Evolutionary conservation across 2,329 filamentous ascomycete genomes (phyloP), one percentile per base, ranked within the genome.

Genomic region (Cladosporium sp.): DNA sequence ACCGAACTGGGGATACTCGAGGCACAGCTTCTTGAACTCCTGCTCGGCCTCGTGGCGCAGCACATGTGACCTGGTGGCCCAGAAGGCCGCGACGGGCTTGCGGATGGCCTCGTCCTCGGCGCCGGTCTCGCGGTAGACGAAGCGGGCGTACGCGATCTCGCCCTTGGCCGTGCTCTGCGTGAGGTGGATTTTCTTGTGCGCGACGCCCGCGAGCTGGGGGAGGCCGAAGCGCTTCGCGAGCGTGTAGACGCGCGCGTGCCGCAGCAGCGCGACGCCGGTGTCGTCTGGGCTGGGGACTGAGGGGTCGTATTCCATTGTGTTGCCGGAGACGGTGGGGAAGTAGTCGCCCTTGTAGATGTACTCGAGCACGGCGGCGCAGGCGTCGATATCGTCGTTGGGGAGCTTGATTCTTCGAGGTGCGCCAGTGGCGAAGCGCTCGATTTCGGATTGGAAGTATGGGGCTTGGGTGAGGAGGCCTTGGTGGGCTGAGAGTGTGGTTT

Each of bases 111-210:
- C 74, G 70, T 95, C 89, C 56, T 86, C 82, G 45, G 77, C 71
- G 51, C 73, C 70, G 9, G 87, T 93, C 71, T 89, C 82, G 56
- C 82, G 82, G 75, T 95, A 95, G 32, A 95, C 87, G 73, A 90
- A 96, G 68, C 89, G 83, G 8, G 91, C 91, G 70, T 95, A 96
- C 22, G 85, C 83, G 65, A 96, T 91, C 76, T 96, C 91, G 69
- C 89, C 91, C 72, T 85, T 86, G 34, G 89, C 89, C 0, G 87
- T 95, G 42, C 86, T 89, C 66, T 90, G 86, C 63, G 95, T 87
- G 68, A 88, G 88, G 75, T 95, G 89, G 63, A 96, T 95, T 77
- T 96, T 96, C 67, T 82, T 84, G 67, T 87, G 87, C 2, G 90
- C 86, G 28, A 95, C 82, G 14, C 77, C 81, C 70, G 87, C 88